These are phyloP conservation scores for Erythrophleum ivorense DNA, from an alignment of 331 rosid species.

Conservation along the genomic window DNA sequence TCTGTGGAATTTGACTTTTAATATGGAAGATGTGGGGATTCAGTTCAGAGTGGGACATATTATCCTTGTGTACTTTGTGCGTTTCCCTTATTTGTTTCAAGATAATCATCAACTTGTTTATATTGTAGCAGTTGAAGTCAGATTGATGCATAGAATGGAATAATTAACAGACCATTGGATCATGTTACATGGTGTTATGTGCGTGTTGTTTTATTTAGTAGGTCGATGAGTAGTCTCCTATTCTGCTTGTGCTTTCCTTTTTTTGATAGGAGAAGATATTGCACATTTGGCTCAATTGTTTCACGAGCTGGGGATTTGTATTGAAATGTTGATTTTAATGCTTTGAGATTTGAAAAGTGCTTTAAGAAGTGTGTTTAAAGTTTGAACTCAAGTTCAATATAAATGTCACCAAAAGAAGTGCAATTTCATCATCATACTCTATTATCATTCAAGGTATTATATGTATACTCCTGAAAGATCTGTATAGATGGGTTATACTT, in stretches of 20 bases:
- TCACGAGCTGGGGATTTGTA: not conserved
- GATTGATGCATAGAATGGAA: conserved; percentile 1
- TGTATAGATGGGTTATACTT: not conserved
- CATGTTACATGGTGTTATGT: not conserved
- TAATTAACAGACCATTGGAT: conserved; percentile 17
- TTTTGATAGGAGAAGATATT: conserved; percentile 1
- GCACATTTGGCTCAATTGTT: not conserved
- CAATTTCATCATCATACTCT: not conserved
- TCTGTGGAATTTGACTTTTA: not conserved
- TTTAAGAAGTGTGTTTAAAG: not conserved
- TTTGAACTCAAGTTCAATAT: conserved; percentile 24
- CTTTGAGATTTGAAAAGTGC: conserved; percentile 26
- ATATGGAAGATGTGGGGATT: not conserved
- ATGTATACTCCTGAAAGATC: not conserved
- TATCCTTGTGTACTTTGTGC: not conserved
- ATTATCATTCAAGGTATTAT: not conserved
- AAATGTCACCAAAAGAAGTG: conserved; percentile 9
- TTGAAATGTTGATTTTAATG: conserved; percentile 15
- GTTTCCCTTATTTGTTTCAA: not conserved
- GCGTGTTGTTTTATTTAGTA: not conserved
- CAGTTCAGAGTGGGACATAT: not conserved
- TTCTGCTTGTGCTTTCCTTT: not conserved
- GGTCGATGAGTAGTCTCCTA: not conserved
- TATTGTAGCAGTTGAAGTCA: conserved; percentile 18
- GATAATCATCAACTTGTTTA: not conserved